Evolutionary conservation across 192 early-diverging fungal genomes (phyloP).

Genomic region (Coemansia sp.): DNA sequence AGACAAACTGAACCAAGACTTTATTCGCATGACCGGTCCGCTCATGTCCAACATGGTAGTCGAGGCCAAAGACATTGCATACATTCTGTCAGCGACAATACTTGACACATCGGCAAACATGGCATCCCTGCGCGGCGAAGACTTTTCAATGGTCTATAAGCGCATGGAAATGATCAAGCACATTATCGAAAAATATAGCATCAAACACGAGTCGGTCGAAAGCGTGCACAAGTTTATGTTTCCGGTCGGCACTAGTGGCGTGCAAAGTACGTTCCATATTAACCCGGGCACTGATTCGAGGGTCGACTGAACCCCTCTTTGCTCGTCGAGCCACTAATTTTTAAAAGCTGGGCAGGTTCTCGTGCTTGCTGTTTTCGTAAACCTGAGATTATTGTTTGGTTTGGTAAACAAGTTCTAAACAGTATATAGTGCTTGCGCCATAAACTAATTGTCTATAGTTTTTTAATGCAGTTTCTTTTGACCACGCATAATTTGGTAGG

Average conservation of each 20-base stretch:
- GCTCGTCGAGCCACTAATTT: neutral
- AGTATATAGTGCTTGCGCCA: neutral
- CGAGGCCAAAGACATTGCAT: constrained; percentile 26
- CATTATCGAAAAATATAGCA: constrained; percentile 30
- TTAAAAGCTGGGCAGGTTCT: no score
- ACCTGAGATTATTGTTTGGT: neutral
- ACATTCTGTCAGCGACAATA: constrained; percentile 40
- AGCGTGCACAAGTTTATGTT: constrained; percentile 45
- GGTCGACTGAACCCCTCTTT: neutral
- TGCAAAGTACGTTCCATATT: constrained; percentile 25
- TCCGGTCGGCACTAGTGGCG: constrained; percentile 40
- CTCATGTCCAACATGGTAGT: constrained; percentile 37
- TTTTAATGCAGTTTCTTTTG: neutral
- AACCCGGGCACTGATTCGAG: neutral
- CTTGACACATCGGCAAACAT: constrained; percentile 48
- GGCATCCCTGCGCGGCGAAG: constrained; percentile 40
- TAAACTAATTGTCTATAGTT: neutral
- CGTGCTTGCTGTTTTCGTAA: neutral
- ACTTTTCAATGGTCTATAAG: constrained; percentile 45
- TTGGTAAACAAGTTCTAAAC: constrained; percentile 1
- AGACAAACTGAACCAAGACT: constrained; percentile 43
- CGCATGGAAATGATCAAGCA: constrained; percentile 38
- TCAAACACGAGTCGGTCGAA: constrained; percentile 11
- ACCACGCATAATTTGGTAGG: neutral
- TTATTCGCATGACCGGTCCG: constrained; percentile 48